phyloP scores from a whole-genome alignment of 208 protist genomes.

The Phytomonas sp. region DNA sequence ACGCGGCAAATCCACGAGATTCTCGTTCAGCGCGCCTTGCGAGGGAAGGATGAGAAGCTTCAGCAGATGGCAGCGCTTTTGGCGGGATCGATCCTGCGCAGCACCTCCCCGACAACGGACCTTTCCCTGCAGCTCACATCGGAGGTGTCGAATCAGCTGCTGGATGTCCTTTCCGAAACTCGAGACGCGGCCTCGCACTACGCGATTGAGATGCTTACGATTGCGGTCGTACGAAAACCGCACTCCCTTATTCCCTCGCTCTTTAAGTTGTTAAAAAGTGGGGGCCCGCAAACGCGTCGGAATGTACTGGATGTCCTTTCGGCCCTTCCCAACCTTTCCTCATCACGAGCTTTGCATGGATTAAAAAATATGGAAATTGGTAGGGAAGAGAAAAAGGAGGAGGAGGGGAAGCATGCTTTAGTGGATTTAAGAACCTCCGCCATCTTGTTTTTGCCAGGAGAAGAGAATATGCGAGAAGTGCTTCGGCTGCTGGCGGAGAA shows the following conservation, averaged over 20 bases:
- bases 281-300: conserved; percentile 33
- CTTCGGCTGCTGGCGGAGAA: conserved; percentile 64
- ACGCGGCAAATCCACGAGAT: conserved; percentile 64
- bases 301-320: conserved; percentile 68
- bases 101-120: conserved; percentile 13
- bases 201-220: conserved; percentile 48
- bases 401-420: neutral
- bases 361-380: neutral
- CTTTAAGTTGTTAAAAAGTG: conserved; percentile 60
- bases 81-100: conserved; percentile 46
- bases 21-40: conserved; percentile 61
- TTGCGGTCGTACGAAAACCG: conserved; percentile 45
- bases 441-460: neutral
- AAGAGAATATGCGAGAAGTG: conserved; percentile 34
- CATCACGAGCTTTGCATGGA: neutral
- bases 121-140: conserved; percentile 23
- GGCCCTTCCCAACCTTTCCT: conserved; percentile 35
- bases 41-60: conserved; percentile 38
- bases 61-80: conserved; percentile 53
- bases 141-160: conserved; percentile 60
- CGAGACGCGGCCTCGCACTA: conserved; percentile 58
- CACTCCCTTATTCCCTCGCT: conserved; percentile 63
- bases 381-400: neutral
- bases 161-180: conserved; percentile 40
- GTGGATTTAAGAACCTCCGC: neutral